Evolutionary conservation across 805 yeast species (phyloP), one percentile per base, ranked within the genome.

Genomic region (Barnettozyma pratensis): DNA sequence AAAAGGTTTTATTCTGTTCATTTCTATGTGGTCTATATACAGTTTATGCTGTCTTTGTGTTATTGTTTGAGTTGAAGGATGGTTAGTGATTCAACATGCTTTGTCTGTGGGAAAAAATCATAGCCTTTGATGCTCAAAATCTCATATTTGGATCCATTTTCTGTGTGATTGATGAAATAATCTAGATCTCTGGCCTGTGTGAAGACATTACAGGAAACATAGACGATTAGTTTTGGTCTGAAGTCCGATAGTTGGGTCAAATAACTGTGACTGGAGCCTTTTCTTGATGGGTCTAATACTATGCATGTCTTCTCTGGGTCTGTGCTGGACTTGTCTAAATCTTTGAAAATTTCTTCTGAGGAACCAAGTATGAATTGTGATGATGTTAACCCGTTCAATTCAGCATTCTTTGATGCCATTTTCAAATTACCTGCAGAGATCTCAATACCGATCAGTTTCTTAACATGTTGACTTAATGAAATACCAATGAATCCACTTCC

Each of bases 111-210:
- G 72, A 92, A 92, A 69, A 92, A 91, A 66, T 92, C 99, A 64
- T 91, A 94, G 1, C 99, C 99, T 60, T 87, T 80, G 30, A 94
- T 73, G 53, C 87, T 80, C 54, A 85, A 92, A 25, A 94, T 75
- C 44, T 69, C 69, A 68, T 89, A 94, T 28, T 74, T 60, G 4
- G 62, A 54, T 2, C 94, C 94, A 54, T 79, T 64, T 27, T 66
- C 70, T 5, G 91, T 83, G 30, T 80, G 73, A 47, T 76, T 77
- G 47, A 90, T 64, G 60, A 92, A 87, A 70, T 80, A 90, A 53
- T 86, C 87, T 42, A 92, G 64, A 63, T 92, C 99, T 57, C 98
- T 74, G 2, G 98, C 98, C 68, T 92, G 99, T n/a, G 96, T 87
- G 68, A 91, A 97, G 41, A 92, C 99, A 64, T 92, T 92, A 70